phyloP scores from a whole-genome alignment of 2,329 filamentous ascomycete species.

The Trichoderma oligosporum region DNA sequence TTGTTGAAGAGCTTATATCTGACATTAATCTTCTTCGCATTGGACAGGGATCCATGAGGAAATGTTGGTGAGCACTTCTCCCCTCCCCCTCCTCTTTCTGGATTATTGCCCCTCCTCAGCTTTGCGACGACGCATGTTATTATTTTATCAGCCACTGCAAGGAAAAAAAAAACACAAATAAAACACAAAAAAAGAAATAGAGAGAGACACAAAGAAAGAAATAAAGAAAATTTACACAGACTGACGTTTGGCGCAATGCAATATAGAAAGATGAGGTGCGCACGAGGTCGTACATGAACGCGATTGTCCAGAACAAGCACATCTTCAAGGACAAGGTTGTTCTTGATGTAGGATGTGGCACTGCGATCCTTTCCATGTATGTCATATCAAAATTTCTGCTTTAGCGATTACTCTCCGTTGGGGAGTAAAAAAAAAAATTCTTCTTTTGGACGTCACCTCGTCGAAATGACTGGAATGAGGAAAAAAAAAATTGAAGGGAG shows the following conservation, averaged over 20 bases:
- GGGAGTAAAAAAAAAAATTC: too few relatives aligned
- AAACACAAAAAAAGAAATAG: not conserved
- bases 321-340: conserved; percentile 81
- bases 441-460: not conserved
- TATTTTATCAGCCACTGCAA: not conserved
- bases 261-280: conserved; percentile 94
- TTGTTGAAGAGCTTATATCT: not conserved
- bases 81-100: conserved; percentile 23
- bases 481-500: not conserved
- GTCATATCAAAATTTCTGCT: conserved; percentile 31
- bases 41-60: conserved; percentile 86
- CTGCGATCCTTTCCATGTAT: conserved; percentile 97
- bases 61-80: conserved; percentile 73
- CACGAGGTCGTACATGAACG: conserved; percentile 92
- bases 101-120: conserved; percentile 18
- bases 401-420: conserved; percentile 10
- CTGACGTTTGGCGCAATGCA: not conserved
- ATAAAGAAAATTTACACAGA: conserved; percentile 6
- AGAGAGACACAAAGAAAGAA: too few relatives aligned
- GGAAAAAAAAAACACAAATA: conserved; percentile 23
- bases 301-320: conserved; percentile 95
- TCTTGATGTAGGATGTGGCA: conserved; percentile 95
- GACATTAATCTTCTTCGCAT: conserved; percentile 32
- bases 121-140: not conserved
- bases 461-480: not conserved